Evolutionary conservation across 2,329 filamentous ascomycete species (phyloP), one percentile per base, ranked within the genome.

Genomic region (Chaetomiaceae sp.): DNA sequence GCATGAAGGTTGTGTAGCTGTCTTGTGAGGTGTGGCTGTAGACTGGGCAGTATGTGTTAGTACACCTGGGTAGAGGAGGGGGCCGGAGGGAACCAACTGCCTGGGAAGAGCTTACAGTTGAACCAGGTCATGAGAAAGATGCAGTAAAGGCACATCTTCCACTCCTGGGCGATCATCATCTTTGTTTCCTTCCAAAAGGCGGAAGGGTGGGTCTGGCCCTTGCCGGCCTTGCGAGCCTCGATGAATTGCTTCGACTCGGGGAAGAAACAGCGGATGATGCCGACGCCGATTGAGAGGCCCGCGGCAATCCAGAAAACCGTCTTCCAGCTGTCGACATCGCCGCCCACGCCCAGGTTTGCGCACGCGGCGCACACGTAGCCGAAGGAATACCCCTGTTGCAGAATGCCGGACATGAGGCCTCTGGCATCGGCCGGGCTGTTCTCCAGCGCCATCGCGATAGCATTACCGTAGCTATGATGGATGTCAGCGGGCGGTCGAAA

Each of bases 1-100:
- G 75, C 84, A 91, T 86, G 66, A 90, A 90, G 3, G 87, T 90
- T 0, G 87, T 90, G 72, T 90, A 91, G 44, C 80, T 86, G 71
- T 92, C 88, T 67, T 92, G 87, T 21, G 82, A 86, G 1, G 86
- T 89, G 73, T 92, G 88, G 46, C 84, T 87, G 72, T 88, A 90
- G 68, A 60, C 64, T 66, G 18, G 73, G 84, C 83, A 67, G 3
- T 32, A n/a, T n/a, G 4, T 6, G 27, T 53, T 30, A 59, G 48
- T 41, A 11, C 33, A 11, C n/a, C n/a, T n/a, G n/a, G 16, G 5
- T 10, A 2, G 40, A n/a, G 25, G 16, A 16, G 20, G 5, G 11
- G n/a, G n/a, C n/a, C n/a, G n/a, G n/a, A n/a, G n/a, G n/a, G n/a
- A n/a, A n/a, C n/a, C n/a, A n/a, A n/a, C n/a, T n/a, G n/a, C n/a